A percentile compares a stretch with the other conserved stretches of the same genome.
Evolutionary conservation across 2,329 filamentous ascomycete genomes (phyloP).

Genomic region (Aspergillus niger): DNA sequence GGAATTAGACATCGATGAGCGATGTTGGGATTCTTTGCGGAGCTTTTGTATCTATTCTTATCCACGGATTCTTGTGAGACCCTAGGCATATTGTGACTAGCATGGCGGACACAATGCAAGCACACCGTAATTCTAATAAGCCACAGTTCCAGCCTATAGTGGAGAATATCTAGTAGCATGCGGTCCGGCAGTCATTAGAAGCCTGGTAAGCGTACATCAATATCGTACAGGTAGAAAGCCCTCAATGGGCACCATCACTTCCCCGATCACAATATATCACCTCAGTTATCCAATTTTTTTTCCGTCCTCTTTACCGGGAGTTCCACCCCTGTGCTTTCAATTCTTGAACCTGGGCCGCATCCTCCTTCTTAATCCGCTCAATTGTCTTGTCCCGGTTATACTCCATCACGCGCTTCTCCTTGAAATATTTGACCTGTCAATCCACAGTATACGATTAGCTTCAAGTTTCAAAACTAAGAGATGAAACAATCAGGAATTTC

Average conservation of each 20-base stretch:
- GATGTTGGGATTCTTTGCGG: neutral
- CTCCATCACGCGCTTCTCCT: constrained; percentile 92
- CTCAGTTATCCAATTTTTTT: neutral
- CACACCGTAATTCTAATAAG: constrained; percentile 3
- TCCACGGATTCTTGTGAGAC: neutral
- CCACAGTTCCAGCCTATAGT: neutral
- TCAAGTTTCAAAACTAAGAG: neutral
- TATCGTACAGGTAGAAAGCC: constrained; percentile 21
- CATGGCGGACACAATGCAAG: constrained; percentile 5
- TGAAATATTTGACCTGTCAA: constrained; percentile 90
- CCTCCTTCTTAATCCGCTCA: constrained; percentile 72
- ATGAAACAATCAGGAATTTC: too few relatives aligned
- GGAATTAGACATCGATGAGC: constrained; percentile 4
- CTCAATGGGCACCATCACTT: neutral
- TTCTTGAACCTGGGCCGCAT: constrained; percentile 63
- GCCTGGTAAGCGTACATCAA: neutral
- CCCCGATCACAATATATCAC: constrained; percentile 19
- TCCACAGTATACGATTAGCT: constrained; percentile 15
- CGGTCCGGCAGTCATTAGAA: constrained; percentile 1
- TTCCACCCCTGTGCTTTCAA: constrained; percentile 46
- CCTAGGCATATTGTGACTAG: neutral
- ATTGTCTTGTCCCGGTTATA: constrained; percentile 79
- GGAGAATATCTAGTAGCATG: neutral
- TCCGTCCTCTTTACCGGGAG: neutral
- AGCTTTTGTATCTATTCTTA: constrained; percentile 1